Conservation (phyloP, 2,329 filamentous ascomycete species). For the Ceratocystiopsis sp. region DNA sequence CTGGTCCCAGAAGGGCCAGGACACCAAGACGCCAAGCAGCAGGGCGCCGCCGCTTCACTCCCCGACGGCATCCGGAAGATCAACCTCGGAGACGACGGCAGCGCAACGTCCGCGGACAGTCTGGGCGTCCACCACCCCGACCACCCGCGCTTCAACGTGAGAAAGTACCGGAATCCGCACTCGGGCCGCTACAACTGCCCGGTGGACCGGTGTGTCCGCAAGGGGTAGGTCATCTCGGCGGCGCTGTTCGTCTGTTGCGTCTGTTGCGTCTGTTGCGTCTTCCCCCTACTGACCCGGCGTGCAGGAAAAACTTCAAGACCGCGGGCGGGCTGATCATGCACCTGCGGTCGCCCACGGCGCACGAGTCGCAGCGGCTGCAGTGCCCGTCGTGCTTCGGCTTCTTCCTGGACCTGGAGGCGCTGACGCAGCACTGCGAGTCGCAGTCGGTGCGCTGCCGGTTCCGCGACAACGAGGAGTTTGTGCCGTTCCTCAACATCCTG, state of each 20-base stretch:
- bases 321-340: constrained; percentile 21
- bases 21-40: background rate
- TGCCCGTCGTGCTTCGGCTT: constrained; percentile 28
- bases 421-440: constrained; percentile 32
- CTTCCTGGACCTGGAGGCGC: constrained; percentile 24
- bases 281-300: too few species aligned
- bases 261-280: too few species aligned
- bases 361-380: constrained; percentile 18
- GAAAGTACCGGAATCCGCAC: constrained; percentile 26
- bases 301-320: constrained; percentile 21
- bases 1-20: background rate
- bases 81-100: too few species aligned
- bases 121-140: background rate
- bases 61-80: background rate
- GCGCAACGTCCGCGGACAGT: too few species aligned
- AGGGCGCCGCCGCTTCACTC: background rate
- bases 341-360: constrained; percentile 23
- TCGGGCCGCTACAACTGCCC: constrained; percentile 36
- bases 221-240: too few species aligned
- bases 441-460: constrained; percentile 25
- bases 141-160: constrained; percentile 23
- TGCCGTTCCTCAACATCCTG: constrained; percentile 21
- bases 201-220: constrained; percentile 24
- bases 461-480: constrained; percentile 22
- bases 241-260: too few species aligned